Conservation (phyloP, 2,329 filamentous ascomycete genomes). For the Simplicillium aogashimaense region DNA sequence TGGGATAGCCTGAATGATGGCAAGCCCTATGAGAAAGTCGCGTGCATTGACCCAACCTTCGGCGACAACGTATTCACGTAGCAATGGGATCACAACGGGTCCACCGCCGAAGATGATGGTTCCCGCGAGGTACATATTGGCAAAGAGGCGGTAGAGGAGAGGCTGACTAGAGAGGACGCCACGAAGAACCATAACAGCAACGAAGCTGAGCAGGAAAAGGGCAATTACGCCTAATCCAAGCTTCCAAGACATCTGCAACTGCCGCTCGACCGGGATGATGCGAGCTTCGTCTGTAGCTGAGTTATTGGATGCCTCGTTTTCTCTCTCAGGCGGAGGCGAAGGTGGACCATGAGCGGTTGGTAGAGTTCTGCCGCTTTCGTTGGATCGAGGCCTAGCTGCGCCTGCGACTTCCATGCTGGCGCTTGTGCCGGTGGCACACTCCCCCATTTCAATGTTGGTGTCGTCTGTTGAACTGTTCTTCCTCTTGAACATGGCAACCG, state of each 20-base stretch:
- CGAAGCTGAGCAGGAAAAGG: conserved; percentile 46
- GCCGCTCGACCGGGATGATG: conserved; percentile 19
- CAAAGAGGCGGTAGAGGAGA: conserved; percentile 50
- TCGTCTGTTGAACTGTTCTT: neutral
- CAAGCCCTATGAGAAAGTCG: conserved; percentile 64
- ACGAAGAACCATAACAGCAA: conserved; percentile 41
- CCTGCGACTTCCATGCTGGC: neutral
- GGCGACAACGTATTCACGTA: conserved; percentile 52
- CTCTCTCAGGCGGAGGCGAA: no score
- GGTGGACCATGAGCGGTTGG: neutral
- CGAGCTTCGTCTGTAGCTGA: conserved; percentile 21
- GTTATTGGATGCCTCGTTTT: no score
- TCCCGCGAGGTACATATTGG: conserved; percentile 65
- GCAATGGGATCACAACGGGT: conserved; percentile 54
- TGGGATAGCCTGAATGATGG: conserved; percentile 61
- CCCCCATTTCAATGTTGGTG: no score
- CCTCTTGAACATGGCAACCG: neutral
- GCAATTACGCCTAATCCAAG: conserved; percentile 29
- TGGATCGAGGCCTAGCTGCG: neutral
- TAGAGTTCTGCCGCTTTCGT: neutral
- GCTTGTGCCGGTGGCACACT: no score
- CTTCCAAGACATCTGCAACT: conserved; percentile 33
- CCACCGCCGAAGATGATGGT: conserved; percentile 59
- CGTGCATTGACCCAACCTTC: conserved; percentile 61
- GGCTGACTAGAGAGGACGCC: conserved; percentile 28